Evolutionary conservation across 2,329 filamentous ascomycete genomes (phyloP).

Genomic region (Pyricularia sp.): DNA sequence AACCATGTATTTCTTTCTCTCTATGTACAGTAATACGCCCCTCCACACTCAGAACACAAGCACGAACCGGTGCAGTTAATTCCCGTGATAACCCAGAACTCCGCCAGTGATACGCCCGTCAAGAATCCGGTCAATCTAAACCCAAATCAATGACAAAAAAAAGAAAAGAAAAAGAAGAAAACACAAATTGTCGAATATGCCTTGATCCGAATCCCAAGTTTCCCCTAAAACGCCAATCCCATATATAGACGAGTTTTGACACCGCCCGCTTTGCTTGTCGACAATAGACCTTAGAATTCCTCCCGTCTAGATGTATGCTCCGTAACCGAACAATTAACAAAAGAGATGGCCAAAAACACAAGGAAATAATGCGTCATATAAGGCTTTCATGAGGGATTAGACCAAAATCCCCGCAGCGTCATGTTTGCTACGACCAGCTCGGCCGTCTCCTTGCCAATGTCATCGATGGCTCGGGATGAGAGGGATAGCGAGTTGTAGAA

Average conservation of each 20-base stretch:
- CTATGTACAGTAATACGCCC: no score
- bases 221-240: background rate
- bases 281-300: background rate
- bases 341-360: background rate
- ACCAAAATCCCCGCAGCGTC: conserved; percentile 3
- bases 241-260: background rate
- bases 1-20: no score
- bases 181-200: background rate
- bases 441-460: conserved; percentile 1
- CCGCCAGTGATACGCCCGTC: background rate
- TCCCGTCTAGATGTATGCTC: background rate
- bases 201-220: background rate
- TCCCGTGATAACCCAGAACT: background rate
- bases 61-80: background rate
- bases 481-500: conserved; percentile 44
- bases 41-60: no score
- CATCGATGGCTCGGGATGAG: conserved; percentile 22
- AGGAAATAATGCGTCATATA: background rate
- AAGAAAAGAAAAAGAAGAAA: background rate
- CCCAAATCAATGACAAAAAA: background rate
- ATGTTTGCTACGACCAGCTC: conserved; percentile 5
- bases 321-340: background rate
- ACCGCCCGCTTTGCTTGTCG: background rate
- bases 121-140: background rate
- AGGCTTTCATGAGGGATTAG: background rate